A percentile compares a stretch with the other conserved stretches of the same genome.
These are phyloP conservation scores for Gastroboletus turbinatus DNA, from an alignment of 1,284 basidiomycete genomes.

Conservation along the genomic window DNA sequence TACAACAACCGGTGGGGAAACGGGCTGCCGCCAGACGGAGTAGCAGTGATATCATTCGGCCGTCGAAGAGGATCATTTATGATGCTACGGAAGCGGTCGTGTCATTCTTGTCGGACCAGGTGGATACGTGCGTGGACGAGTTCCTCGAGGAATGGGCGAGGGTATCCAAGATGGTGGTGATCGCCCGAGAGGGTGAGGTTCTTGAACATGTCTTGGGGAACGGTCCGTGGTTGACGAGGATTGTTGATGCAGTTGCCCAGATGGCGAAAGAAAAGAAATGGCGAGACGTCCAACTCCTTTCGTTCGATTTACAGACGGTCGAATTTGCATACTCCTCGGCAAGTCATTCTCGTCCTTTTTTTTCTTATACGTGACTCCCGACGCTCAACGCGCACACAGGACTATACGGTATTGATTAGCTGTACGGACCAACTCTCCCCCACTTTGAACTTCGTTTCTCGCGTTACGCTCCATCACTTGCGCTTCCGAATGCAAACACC, in stretches of 20 bases:
- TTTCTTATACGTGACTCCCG: background rate
- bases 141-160: slow-evolving; percentile 90
- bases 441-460: slow-evolving; percentile 73
- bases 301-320: slow-evolving; percentile 88
- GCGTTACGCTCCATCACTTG: slow-evolving; percentile 39
- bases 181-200: slow-evolving; percentile 76
- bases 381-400: slow-evolving; percentile 37
- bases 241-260: slow-evolving; percentile 60
- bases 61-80: slow-evolving; percentile 82
- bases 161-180: slow-evolving; percentile 88
- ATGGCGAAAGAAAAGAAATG: slow-evolving; percentile 73
- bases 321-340: slow-evolving; percentile 77
- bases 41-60: slow-evolving; percentile 64
- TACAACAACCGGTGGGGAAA: slow-evolving; percentile 79
- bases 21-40: slow-evolving; percentile 46
- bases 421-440: slow-evolving; percentile 70
- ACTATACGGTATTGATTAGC: slow-evolving; percentile 72
- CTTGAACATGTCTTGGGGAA: background rate
- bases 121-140: slow-evolving; percentile 83
- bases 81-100: slow-evolving; percentile 83
- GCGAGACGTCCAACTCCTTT: slow-evolving; percentile 73
- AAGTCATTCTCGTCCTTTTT: slow-evolving; percentile 12
- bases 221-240: background rate
- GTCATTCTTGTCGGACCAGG: slow-evolving; percentile 81
- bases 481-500: slow-evolving; percentile 29